Evolutionary conservation across 2,329 filamentous ascomycete species (phyloP).

Genomic region (Pezicula radicicola): DNA sequence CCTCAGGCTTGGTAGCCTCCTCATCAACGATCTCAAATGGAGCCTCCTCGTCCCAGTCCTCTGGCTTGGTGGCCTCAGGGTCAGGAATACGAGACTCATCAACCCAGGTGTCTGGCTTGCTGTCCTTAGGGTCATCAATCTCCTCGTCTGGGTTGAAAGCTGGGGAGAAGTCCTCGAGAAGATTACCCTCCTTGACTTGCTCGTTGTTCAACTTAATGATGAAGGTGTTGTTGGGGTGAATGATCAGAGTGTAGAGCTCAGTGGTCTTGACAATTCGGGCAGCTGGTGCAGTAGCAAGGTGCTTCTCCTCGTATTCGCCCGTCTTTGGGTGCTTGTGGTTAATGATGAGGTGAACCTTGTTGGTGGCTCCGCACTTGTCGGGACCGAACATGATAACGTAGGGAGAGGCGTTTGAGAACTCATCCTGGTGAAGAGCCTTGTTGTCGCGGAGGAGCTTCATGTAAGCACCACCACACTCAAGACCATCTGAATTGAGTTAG

Average conservation of each 20-base stretch:
- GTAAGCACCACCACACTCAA: constrained; percentile 98
- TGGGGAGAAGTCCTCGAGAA: constrained; percentile 90
- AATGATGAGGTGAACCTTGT: constrained; percentile 99
- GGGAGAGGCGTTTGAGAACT: constrained; percentile 95
- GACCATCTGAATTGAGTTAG: constrained; percentile 62
- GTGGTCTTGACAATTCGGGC: constrained; percentile 89
- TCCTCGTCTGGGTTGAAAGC: constrained; percentile 92
- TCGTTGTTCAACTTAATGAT: constrained; percentile 90
- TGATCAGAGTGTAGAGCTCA: constrained; percentile 93
- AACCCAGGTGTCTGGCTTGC: constrained; percentile 94
- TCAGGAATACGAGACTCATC: constrained; percentile 89
- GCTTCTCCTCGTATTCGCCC: constrained; percentile 99
- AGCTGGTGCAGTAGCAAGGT: constrained; percentile 78
- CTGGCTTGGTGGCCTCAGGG: constrained; percentile 91
- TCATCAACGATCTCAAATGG: constrained; percentile 95
- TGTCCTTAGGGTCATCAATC: constrained; percentile 92
- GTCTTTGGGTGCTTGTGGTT: constrained; percentile 99
- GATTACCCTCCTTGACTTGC: constrained; percentile 81
- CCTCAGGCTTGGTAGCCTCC: constrained; percentile 85
- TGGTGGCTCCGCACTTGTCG: constrained; percentile 98
- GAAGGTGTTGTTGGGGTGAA: constrained; percentile 95
- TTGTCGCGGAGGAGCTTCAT: constrained; percentile 98
- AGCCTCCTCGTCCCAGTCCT: constrained; percentile 98
- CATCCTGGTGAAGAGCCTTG: constrained; percentile 92
- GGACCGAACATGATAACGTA: constrained; percentile 99